Percentiles rank a stretch among this genome's conserved stretches.
phyloP scores from a whole-genome alignment of 352 stramenopile species.

The Aphanomyces astaci region DNA sequence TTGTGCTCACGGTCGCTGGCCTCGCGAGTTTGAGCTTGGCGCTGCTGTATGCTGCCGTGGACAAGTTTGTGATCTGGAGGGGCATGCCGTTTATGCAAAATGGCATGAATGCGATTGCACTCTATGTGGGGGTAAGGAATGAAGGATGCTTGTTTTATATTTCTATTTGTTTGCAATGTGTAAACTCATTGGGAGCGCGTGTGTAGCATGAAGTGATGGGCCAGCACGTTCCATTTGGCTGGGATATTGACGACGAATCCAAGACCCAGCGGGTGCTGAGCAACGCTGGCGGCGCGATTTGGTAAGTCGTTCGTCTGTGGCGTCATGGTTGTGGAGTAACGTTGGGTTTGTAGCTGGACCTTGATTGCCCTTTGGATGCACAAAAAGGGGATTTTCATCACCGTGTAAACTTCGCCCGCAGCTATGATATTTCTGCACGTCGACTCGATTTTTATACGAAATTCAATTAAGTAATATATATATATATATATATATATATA shows the following conservation, averaged over 20 bases:
- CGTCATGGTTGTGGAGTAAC: background rate
- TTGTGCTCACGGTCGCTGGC: constrained; percentile 40
- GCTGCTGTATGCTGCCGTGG: constrained; percentile 24
- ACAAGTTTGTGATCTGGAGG: constrained; percentile 24
- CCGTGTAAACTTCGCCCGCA: no score
- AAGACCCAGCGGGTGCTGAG: background rate
- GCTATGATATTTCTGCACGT: no score
- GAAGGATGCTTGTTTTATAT: no score
- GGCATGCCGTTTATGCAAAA: constrained; percentile 33
- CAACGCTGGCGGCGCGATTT: background rate
- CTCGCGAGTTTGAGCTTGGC: constrained; percentile 31
- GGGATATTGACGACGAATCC: background rate
- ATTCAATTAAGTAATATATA: no score
- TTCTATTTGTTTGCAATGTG: background rate
- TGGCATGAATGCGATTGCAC: constrained; percentile 58
- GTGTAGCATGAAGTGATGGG: constrained; percentile 7
- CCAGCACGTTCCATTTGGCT: background rate
- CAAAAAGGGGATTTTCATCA: constrained; percentile 11
- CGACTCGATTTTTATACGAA: no score
- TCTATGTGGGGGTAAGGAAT: constrained; percentile 69
- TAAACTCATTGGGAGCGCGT: no score
- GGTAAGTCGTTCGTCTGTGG: background rate
- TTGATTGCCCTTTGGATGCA: constrained; percentile 2
- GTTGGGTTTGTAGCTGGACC: background rate
- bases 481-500: no score